Base-by-base conservation (phyloP, 2,329 filamentous ascomycete species). In the Cytospora piceicola region DNA sequence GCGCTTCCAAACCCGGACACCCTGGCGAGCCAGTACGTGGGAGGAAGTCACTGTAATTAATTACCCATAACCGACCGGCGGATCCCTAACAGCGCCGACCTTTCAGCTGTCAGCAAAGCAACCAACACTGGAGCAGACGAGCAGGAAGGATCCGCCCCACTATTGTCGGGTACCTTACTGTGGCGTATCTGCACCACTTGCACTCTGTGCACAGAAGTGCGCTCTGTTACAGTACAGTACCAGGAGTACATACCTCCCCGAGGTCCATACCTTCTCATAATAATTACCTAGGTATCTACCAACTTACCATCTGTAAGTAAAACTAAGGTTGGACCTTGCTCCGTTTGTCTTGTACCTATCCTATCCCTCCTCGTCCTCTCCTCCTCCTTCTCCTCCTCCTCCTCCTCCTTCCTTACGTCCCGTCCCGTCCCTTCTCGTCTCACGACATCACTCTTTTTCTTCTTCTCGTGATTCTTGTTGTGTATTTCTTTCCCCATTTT, bases 401-500 rank as follows among this genome's bases (percentile, higher is more conserved):
- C 24, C 42, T 61, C 49, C 42, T 61, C 56, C 57, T 64, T 55
- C 42, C 36, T 58, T n/a, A 32, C 9, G 17, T 15, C 54, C 49
- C 39, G 14, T 60, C 58, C 61, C 36, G 24, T 34, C 53, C 62
- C 42, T 46, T 64, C 57, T 46, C 36, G 59, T 63, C 64, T 63
- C 54, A 55, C 59, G 64, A 63, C 59, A 42, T 64, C 49, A 42
- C 42, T 32, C 57, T 53, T 53, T 52, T 63, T 59, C 58, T 59
- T 61, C 54, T 58, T 63, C 24, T 56, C 58, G 34, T 58, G 30
- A 61, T 52, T 42, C 55, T 51, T 63, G 53, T 63, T 63, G 55
- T 54, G 53, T 68, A 34, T 59, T 61, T 67, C 52, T 39, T 62
- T 56, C 42, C 42, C 46, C 15, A 53, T 61, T 12, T 24, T n/a